Evolutionary conservation across 805 yeast species (phyloP).

Genomic region (Candida railenensis): DNA sequence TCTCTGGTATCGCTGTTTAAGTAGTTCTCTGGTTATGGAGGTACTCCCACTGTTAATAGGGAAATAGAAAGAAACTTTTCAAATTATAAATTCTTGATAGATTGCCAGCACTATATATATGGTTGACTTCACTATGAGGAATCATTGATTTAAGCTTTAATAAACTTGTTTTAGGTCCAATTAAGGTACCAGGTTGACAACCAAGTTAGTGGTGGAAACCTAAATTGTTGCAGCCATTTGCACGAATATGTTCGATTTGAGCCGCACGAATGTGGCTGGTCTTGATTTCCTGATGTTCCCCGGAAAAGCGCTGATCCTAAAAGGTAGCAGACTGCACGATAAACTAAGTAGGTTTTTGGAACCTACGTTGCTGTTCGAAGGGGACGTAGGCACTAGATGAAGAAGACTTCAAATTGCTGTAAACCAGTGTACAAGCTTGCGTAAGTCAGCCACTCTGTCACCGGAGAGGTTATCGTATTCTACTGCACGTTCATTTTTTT

Average conservation of each 20-base stretch:
- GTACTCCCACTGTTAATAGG: not conserved
- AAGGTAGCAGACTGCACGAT: too few species aligned
- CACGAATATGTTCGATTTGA: not conserved
- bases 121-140: too few species aligned
- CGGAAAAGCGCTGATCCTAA: too few species aligned
- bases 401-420: not conserved
- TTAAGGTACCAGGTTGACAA: not conserved
- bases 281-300: too few species aligned
- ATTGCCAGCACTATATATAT: not conserved
- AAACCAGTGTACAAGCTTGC: too few species aligned
- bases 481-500: too few species aligned
- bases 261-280: conserved; percentile 3
- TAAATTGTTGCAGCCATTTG: not conserved
- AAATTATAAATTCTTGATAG: not conserved
- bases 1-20: not conserved
- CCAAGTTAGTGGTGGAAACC: not conserved
- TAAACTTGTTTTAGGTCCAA: not conserved
- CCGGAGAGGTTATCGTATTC: too few species aligned
- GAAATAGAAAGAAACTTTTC: not conserved
- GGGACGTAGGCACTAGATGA: too few species aligned
- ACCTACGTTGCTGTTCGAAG: too few species aligned
- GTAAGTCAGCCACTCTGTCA: too few species aligned
- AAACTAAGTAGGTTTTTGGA: too few species aligned
- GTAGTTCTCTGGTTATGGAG: conserved; percentile 3
- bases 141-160: not conserved